These are phyloP conservation scores for Karstenula rhodostoma DNA, from an alignment of 2,329 filamentous ascomycete species.

Conservation along the genomic window DNA sequence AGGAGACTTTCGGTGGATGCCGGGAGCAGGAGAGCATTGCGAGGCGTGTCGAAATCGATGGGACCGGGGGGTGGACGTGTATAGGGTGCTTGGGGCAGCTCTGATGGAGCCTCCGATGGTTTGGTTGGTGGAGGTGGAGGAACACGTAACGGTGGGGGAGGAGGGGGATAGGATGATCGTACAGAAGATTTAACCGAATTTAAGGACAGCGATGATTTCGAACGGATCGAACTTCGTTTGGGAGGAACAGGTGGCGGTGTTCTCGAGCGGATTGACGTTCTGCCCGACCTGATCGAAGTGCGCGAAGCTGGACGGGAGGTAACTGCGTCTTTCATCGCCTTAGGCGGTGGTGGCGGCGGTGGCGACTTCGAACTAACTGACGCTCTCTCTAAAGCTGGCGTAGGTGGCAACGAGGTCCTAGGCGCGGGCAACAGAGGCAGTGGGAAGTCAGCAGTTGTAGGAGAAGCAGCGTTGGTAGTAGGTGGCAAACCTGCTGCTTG, in stretches of 20 bases:
- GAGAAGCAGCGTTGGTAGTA: conserved; percentile 41
- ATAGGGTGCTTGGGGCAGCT: conserved; percentile 29
- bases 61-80: conserved; percentile 39
- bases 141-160: conserved; percentile 26
- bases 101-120: conserved; percentile 13
- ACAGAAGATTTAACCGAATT: not conserved
- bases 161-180: conserved; percentile 28
- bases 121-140: conserved; percentile 29
- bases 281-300: conserved; percentile 5
- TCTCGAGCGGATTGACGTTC: conserved; percentile 15
- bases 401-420: conserved; percentile 35
- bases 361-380: conserved; percentile 9
- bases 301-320: conserved; percentile 10
- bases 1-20: conserved; percentile 7
- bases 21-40: conserved; percentile 24
- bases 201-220: conserved; percentile 25
- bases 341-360: conserved; percentile 1
- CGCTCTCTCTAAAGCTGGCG: conserved; percentile 27
- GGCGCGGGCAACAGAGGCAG: conserved; percentile 46
- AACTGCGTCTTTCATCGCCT: not conserved
- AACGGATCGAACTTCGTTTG: conserved; percentile 23
- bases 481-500: conserved; percentile 50
- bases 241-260: conserved; percentile 14
- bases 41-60: conserved; percentile 36
- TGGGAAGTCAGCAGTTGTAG: conserved; percentile 51